Base-by-base conservation (phyloP, 2,329 filamentous ascomycete species). In the Penicillium corylophilum region DNA sequence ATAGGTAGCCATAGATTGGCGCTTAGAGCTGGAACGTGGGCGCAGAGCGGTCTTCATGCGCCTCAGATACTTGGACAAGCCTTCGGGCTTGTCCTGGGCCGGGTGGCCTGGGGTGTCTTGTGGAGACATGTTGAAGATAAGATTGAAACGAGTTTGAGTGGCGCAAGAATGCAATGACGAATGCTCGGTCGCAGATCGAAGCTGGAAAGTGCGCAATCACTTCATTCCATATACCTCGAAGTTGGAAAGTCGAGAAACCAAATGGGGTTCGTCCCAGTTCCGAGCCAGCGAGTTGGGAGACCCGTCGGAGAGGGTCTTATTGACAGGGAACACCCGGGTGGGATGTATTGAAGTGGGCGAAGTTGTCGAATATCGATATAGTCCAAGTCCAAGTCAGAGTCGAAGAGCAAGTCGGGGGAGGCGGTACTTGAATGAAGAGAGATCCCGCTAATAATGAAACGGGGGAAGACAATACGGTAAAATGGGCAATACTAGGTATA, bases 1-100 rank as follows among this genome's bases (percentile, higher is more conserved):
- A 24, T 54, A 33, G 46, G 55, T 56, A 15, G 62, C 57, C 12
- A 62, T 42, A 28, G 70, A 67, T 29, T 54, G 55, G 41, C 63
- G 60, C 50, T 66, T 71, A 10, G 65, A 60, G 23, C 60, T 59
- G 9, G 69, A 63, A n/a, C 60, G 62, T 46, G 65, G 59, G 47
- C 63, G 71, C 35, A 74, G 50, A 18, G 67, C 68, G 4, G 67
- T 72, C 49, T 64, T 71, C 66, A 74, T 71, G 46, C 71, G 69
- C 51, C 65, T 71, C 43, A 74, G 62, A 51, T 71, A 73, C 55
- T 69, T 74, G 26, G 65, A 67, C 39, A 74, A 54, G 43, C 71
- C 70, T 22, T 72, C 71, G 1, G 60, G 59, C 55, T 62, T 67
- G 22, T 57, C 61, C 42, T 64, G 61, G 10, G 44, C 55, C 20